Base-by-base conservation (phyloP, 1,139 yeast species). In the Debaryomycetaceae sp. region DNA sequence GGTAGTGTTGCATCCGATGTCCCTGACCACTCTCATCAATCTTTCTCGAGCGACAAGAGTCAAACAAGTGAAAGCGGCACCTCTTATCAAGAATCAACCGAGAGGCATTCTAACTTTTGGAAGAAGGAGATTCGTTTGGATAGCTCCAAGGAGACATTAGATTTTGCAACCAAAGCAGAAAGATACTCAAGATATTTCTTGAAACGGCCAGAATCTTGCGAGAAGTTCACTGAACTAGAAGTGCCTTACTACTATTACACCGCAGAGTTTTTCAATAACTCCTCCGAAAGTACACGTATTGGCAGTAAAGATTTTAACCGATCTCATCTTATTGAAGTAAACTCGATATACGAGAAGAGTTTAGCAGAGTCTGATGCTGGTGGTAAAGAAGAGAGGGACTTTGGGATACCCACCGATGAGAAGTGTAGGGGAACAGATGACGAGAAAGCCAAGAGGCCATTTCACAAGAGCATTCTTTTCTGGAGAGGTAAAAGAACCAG, bases 71-170 rank as follows among this genome's bases (percentile, higher is more conserved):
- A 3, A 13, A 24, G 24, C 3, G 4, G 22, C 20, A 4, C 20
- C 4, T 36, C 37, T 8, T 8, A 14, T 9, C 2, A 34, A n/a
- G 42, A 48, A 22, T 42, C 49, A 13, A 37, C 30, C 22, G 31
- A 33, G 14, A 45, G 53, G 34, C 57, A 54, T 38, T 56, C 57
- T 1, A 55, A 55, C 31, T 55, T 55, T 39, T 45, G 49, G 41
- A 52, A 47, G 39, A 34, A 27, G 2, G 55, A 54, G 40, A 38
- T 34, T 4, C 41, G 58, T 35, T 24, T 50, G 6, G 43, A 39
- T n/a, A 37, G 41, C 14, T 24, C 24, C 22, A 23, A 23, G 7
- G 41, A 52, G 11, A 47, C 45, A 3, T 38, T 54, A 14, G 36
- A 45, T 4, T 42, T 54, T 27, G 58, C 53, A 3, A 38, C 50